Evolutionary conservation across 2,329 filamentous ascomycete genomes (phyloP).

Genomic region (Claviceps capensis): DNA sequence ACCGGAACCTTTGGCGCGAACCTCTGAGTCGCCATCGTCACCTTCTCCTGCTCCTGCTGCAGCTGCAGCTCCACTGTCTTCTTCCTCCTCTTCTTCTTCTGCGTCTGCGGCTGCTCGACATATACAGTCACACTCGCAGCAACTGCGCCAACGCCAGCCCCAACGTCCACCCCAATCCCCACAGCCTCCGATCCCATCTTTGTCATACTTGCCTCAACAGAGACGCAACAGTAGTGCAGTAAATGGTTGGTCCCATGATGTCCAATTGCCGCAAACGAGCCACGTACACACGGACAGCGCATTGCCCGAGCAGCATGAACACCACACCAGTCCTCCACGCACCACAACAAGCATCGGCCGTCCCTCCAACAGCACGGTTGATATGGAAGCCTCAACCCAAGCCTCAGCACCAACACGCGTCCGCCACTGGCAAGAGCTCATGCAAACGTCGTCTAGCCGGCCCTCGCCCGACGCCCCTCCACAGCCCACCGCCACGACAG

Average conservation of each 20-base stretch:
- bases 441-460: neutral
- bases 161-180: slow-evolving; percentile 1
- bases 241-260: slow-evolving; percentile 20
- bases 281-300: slow-evolving; percentile 14
- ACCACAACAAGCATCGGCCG: slow-evolving; percentile 11
- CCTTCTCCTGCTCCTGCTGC: neutral
- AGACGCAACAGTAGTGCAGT: slow-evolving; percentile 7
- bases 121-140: neutral
- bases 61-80: neutral
- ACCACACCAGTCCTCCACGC: slow-evolving; percentile 1
- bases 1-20: slow-evolving; percentile 26
- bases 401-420: slow-evolving; percentile 12
- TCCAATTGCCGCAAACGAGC: slow-evolving; percentile 16
- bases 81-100: neutral
- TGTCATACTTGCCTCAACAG: neutral
- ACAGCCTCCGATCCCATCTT: neutral
- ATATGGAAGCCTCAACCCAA: slow-evolving; percentile 18
- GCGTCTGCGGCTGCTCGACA: neutral
- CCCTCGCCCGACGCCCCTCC: neutral
- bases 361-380: slow-evolving; percentile 8
- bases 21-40: slow-evolving; percentile 22
- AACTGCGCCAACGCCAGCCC: slow-evolving; percentile 4
- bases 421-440: slow-evolving; percentile 13
- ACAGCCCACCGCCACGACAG: neutral
- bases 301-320: slow-evolving; percentile 10